phyloP scores from a whole-genome alignment of 164 flowering plant genomes.

The Aristolochia fimbriata region DNA sequence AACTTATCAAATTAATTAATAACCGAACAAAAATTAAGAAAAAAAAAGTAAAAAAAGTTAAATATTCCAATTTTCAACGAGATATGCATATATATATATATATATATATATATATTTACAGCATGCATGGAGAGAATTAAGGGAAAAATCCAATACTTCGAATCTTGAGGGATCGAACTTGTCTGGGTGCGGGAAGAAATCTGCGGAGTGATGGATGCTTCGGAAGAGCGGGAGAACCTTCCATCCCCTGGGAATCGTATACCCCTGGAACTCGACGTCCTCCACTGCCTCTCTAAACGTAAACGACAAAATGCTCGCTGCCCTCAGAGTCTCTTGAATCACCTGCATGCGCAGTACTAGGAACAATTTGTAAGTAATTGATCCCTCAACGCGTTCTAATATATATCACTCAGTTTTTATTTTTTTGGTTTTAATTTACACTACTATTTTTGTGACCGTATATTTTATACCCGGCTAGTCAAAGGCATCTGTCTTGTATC shows the following conservation, averaged over 20 bases:
- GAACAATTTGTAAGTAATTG: too few relatives aligned
- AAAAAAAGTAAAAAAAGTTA: background rate
- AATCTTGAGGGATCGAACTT: conserved; percentile 92
- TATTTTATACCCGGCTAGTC: conserved; percentile 67
- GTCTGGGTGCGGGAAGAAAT: conserved; percentile 70
- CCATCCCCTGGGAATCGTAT: conserved; percentile 84
- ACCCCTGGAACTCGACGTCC: conserved; percentile 80
- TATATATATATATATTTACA: too few relatives aligned
- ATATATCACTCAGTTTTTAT: too few relatives aligned
- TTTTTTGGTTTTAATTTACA: too few relatives aligned
- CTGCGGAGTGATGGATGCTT: conserved; percentile 66
- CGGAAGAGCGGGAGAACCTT: conserved; percentile 93
- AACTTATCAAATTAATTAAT: too few relatives aligned
- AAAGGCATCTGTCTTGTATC: conserved; percentile 67
- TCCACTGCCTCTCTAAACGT: conserved; percentile 86
- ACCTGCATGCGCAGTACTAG: too few relatives aligned
- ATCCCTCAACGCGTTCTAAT: too few relatives aligned
- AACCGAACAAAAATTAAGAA: too few relatives aligned
- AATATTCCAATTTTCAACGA: too few relatives aligned
- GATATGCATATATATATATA: too few relatives aligned
- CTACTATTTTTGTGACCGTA: too few relatives aligned
- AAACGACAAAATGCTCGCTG: conserved; percentile 68
- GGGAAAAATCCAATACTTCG: conserved; percentile 33
- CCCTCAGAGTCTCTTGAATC: conserved; percentile 69
- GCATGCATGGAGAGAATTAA: too few relatives aligned